Conservation (phyloP, 768 basidiomycete genomes). For the Phaffia australis region DNA sequence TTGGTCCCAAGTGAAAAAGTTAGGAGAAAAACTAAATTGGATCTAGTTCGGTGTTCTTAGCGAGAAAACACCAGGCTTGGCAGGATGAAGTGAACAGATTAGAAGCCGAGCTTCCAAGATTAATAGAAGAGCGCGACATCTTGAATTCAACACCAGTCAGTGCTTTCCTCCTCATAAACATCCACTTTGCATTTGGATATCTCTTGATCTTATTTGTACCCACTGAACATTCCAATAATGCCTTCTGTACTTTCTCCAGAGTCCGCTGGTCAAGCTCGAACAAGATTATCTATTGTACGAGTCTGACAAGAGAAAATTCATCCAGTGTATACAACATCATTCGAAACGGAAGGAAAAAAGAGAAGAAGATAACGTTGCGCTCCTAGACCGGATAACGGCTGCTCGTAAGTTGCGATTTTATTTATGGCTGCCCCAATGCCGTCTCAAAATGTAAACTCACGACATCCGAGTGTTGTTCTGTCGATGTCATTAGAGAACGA, state of each 20-base stretch:
- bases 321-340: conserved; percentile 33
- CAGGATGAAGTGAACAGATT: too few species aligned
- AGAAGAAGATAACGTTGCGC: conserved; percentile 4
- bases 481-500: conserved; percentile 44
- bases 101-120: too few species aligned
- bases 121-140: too few species aligned
- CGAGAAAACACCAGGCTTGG: not conserved
- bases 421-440: not conserved
- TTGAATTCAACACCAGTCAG: conserved; percentile 7
- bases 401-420: conserved; percentile 16
- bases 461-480: not conserved
- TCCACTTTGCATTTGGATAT: not conserved
- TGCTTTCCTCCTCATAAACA: not conserved
- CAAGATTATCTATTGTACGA: conserved; percentile 54
- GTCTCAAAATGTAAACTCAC: not conserved
- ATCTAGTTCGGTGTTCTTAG: not conserved
- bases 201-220: not conserved
- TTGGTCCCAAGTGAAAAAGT: not conserved
- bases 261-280: conserved; percentile 54
- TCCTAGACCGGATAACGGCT: conserved; percentile 26
- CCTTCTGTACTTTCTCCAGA: conserved; percentile 38
- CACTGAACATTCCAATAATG: not conserved
- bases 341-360: conserved; percentile 37
- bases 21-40: not conserved
- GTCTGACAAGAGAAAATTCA: conserved; percentile 46